These are phyloP conservation scores for Batkoa obscura DNA, from an alignment of 371 early-diverging fungal species.

Conservation along the genomic window DNA sequence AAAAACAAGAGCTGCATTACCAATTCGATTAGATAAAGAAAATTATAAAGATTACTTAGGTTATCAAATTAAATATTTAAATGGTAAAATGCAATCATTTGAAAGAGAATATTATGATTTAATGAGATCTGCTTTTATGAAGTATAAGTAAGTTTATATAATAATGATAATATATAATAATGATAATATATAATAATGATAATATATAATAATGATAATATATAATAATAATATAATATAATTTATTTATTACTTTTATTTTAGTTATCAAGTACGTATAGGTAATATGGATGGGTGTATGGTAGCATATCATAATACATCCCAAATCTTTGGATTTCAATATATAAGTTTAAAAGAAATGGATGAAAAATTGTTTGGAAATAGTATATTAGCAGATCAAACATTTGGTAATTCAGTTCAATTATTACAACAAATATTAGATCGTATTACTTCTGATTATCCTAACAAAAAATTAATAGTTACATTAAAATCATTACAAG, in stretches of 20 bases:
- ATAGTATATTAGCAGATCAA: conserved; percentile 42
- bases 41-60: conserved; percentile 44
- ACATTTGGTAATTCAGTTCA: conserved; percentile 40
- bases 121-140: conserved; percentile 69
- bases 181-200: neutral
- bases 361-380: conserved; percentile 67
- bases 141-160: conserved; percentile 34
- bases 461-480: conserved; percentile 24
- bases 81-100: conserved; percentile 58
- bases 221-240: conserved; percentile 4
- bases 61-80: conserved; percentile 28
- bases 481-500: conserved; percentile 17
- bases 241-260: neutral
- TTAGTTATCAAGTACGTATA: conserved; percentile 74
- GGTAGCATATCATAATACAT: conserved; percentile 85
- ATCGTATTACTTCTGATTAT: conserved; percentile 31
- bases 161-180: no score
- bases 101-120: conserved; percentile 91
- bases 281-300: conserved; percentile 94
- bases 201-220: no score
- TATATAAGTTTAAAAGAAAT: conserved; percentile 74
- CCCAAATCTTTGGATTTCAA: conserved; percentile 84
- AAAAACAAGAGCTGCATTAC: conserved; percentile 75
- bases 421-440: conserved; percentile 39
- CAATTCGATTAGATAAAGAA: conserved; percentile 59